Evolutionary conservation across 2,329 filamentous ascomycete genomes (phyloP), one percentile per base, ranked within the genome.

Genomic region (Mariannaea elegans): DNA sequence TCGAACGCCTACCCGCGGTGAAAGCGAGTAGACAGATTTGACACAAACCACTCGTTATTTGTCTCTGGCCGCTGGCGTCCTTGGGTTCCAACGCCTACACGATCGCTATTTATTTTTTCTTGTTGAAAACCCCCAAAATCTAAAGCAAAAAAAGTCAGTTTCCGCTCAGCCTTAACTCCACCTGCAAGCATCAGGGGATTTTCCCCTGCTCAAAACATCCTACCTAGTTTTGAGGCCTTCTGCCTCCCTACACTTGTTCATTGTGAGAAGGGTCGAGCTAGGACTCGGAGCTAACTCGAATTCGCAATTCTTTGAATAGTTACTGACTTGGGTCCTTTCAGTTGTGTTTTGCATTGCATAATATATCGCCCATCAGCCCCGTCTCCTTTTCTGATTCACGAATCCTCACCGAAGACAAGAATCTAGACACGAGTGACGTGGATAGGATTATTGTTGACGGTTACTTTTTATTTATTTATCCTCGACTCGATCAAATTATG

Each of bases 1-100:
- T 70, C 61, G 59, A 69, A 64, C 63, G 53, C 54, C 65, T 69
- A 72, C 74, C 78, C 78, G 75, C 77, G 80, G 81, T 82, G 76
- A 80, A 65, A 82, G 80, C 78, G 79, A 80, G 73, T 74, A 74
- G 71, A 72, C 70, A 72, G 68, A 63, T 68, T 70, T 65, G 70
- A 75, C 73, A 74, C 75, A 70, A 27, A 75, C 71, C 74, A 76
- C 71, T 79, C 76, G 72, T 78, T 75, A 70, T 72, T 73, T 36
- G 70, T 70, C 71, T 70, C 68, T 73, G 83, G 84, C 79, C 83
- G 83, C 84, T 82, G 84, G 84, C 84, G 83, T 83, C 84, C 83
- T 82, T 77, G 70, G 69, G 71, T 81, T 77, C 73, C 71, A 71
- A 68, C 66, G 59, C 62, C 65, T 65, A 53, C 50, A 77, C 75